Base-by-base conservation (phyloP, 1,284 basidiomycete species). In the Laetiporus sulphureus region DNA sequence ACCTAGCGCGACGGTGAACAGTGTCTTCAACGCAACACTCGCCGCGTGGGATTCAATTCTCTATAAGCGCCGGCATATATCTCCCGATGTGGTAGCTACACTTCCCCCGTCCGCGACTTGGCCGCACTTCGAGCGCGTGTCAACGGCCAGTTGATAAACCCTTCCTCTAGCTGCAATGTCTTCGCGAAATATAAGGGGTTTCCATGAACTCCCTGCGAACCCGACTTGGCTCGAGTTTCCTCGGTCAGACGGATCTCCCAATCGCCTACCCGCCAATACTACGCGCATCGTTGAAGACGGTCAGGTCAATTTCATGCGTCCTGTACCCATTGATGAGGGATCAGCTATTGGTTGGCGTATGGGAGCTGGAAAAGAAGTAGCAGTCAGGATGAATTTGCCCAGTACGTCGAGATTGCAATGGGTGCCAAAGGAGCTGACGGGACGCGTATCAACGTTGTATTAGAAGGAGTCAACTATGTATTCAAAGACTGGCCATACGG, bases 301-400 rank as follows among this genome's bases (percentile, higher is more conserved):
- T 3, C 63, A 77, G 38, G 77, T 89, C 22, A 88, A 89, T 54
- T 89, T 62, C 59, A 81, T 81, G 73, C 67, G 73, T 11, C 66
- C 65, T 1, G 57, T 83, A 1, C 57, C 55, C 4, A 47, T 73
- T 12, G 73, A 81, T 32, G 72, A 80, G 36, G 56, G 66, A 18
- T 55, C 69, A 12, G 54, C 65, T 29, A 60, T 82, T 30, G 72
- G 73, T 54, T 90, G 86, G 86, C 70, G 85, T 29, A 55, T 66
- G 4, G 56, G 63, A 25, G 66, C 79, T 21, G 87, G 70, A 2
- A 62, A 67, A 29, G 73, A 75, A 21, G 59, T 87, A 6, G 80
- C 82, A 3, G 59, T 71, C 19, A 66, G 67, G 12, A 50, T 78
- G 42, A 63, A 68, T 11, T 64, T 71, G 53, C 70, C 72, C 11